Conservation (phyloP, 176 grass and related monocot genomes). For the Juncus inflexus region DNA sequence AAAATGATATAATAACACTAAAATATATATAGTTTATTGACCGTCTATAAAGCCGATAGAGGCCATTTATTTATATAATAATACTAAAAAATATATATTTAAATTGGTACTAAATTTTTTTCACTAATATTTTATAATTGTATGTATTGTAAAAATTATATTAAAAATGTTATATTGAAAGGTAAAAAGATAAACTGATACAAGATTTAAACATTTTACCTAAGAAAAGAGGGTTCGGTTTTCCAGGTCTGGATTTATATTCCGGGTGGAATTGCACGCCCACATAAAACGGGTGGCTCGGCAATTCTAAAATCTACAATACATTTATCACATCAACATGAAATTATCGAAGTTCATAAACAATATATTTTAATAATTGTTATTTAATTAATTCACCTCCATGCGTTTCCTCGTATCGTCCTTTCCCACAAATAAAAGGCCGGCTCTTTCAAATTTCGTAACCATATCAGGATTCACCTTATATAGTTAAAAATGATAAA, state of each 20-base stretch:
- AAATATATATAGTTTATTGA: no score
- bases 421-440: slow-evolving; percentile 84
- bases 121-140: no score
- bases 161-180: no score
- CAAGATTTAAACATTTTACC: slow-evolving; percentile 38
- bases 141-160: no score
- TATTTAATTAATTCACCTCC: slow-evolving; percentile 61
- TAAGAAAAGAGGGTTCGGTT: slow-evolving; percentile 82
- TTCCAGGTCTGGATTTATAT: slow-evolving; percentile 90
- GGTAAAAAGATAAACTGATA: no score
- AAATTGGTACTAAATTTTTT: no score
- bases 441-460: slow-evolving; percentile 66
- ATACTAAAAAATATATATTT: no score
- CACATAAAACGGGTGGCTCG: slow-evolving; percentile 65
- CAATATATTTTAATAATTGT: slow-evolving; percentile 2
- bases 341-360: neutral
- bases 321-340: slow-evolving; percentile 1
- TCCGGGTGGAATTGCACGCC: slow-evolving; percentile 95
- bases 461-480: slow-evolving; percentile 98
- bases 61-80: no score
- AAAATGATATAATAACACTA: no score
- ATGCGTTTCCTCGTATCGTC: slow-evolving; percentile 74
- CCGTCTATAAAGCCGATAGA: no score
- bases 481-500: slow-evolving; percentile 19
- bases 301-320: slow-evolving; percentile 82